These are phyloP conservation scores for Erigeron philadelphicus DNA, from an alignment of 140 eudicot genomes.

Conservation along the genomic window DNA sequence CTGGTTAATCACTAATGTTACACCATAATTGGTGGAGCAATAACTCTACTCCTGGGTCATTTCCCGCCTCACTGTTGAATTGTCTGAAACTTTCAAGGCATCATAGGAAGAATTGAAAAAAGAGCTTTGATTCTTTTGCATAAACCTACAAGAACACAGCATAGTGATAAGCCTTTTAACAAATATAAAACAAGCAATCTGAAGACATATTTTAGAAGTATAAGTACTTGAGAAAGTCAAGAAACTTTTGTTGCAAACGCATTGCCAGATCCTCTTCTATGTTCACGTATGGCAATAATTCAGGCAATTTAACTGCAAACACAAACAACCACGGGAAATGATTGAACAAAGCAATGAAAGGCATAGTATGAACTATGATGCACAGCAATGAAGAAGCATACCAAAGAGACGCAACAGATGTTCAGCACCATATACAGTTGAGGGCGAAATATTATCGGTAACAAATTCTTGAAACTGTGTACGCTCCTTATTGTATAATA, in stretches of 20 bases:
- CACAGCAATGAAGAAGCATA: slow-evolving; percentile 27
- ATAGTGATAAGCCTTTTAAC: slow-evolving; percentile 2
- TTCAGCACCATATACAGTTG: slow-evolving; percentile 84
- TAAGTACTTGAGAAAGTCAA: slow-evolving; percentile 72
- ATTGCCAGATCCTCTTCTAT: slow-evolving; percentile 71
- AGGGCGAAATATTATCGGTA: slow-evolving; percentile 62
- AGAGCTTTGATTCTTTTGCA: slow-evolving; percentile 68
- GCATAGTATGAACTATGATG: background rate
- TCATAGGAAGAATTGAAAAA: slow-evolving; percentile 62
- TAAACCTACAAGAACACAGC: slow-evolving; percentile 42
- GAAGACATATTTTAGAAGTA: slow-evolving; percentile 1
- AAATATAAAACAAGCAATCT: slow-evolving; percentile 1
- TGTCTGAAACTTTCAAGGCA: slow-evolving; percentile 48
- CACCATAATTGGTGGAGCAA: slow-evolving; percentile 25
- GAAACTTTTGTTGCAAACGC: slow-evolving; percentile 69
- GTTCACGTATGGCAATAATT: slow-evolving; percentile 57
- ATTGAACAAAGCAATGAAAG: background rate
- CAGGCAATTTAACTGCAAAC: slow-evolving; percentile 86
- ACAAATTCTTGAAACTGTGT: slow-evolving; percentile 67
- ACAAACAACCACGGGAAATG: slow-evolving; percentile 18
- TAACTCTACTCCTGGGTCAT: slow-evolving; percentile 33
- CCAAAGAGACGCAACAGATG: slow-evolving; percentile 96
- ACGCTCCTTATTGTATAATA: slow-evolving; percentile 80
- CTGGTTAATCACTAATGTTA: slow-evolving; percentile 30
- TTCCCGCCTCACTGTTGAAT: slow-evolving; percentile 42